These are phyloP conservation scores for Pseudoscleropodium purum DNA, from an alignment of 225 moss, liverwort and hornwort species.

Conservation along the genomic window DNA sequence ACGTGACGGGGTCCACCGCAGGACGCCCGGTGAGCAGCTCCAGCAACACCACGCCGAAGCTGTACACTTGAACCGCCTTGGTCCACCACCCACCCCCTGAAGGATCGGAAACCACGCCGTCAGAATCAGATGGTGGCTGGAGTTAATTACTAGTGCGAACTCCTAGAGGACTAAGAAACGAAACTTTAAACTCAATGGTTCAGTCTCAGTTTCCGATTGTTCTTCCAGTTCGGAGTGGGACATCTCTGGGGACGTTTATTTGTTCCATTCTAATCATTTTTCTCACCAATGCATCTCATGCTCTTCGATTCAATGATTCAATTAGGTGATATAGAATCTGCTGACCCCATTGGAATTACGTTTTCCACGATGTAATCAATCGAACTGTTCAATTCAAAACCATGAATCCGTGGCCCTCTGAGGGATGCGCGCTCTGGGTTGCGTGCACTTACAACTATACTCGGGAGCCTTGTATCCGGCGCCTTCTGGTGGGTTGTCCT, in stretches of 20 bases:
- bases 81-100: constrained; percentile 28
- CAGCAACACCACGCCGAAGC: constrained; percentile 42
- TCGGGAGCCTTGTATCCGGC: constrained; percentile 22
- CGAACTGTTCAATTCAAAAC: background rate
- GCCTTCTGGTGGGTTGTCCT: background rate
- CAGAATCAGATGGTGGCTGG: background rate
- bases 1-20: constrained; percentile 16
- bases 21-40: constrained; percentile 36
- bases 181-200: background rate
- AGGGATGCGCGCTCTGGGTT: background rate
- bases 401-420: background rate
- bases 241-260: background rate
- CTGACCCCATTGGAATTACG: background rate
- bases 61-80: constrained; percentile 37
- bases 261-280: background rate
- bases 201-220: background rate
- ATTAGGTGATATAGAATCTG: background rate
- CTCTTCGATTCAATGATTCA: background rate
- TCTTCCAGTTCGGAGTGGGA: background rate
- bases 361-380: background rate
- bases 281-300: background rate
- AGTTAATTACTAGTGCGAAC: background rate
- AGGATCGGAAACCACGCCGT: background rate
- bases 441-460: constrained; percentile 13
- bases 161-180: too few species aligned